Base-by-base conservation (phyloP, 352 stramenopile genomes). In the Phytophthora cactorum region DNA sequence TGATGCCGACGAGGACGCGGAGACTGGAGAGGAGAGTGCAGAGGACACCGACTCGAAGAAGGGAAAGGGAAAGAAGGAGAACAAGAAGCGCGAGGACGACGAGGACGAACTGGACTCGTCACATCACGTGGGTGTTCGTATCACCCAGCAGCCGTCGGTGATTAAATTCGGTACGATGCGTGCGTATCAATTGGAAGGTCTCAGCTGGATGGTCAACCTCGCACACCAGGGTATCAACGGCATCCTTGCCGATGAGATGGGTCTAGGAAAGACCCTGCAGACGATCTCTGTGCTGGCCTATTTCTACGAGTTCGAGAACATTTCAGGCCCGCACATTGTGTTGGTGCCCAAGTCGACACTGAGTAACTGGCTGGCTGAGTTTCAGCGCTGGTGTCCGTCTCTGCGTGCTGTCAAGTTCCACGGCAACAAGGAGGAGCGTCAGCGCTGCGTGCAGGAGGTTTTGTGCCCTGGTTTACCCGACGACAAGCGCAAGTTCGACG, bases 221-320 rank as follows among this genome's bases (percentile, higher is more conserved):
- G 96, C 98, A 56, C 97, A 99, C 70, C 98, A 99, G 66, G 96
- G 98, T 51, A 95, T 99, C 51, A 99, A 99, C 78, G 97, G 97
- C 11, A 99, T 99, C 53, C 74, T 99, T 28, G 98, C 96, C 0
- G 97, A 99, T 69, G 97, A 99, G 76, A 98, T 99, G 94, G 95
- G 92, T 64, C 86, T 99, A n/a, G 97, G 97, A 34, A 99, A 99
- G 75, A 99, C 97, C 1, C 92, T 99, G 34, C 93, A 96, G 65
- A 96, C 89, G 22, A 96, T 96, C 54, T 96, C 89, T 0, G 86
- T 96, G 59, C 70, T 96, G 27, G 89, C 65, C 4, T 96, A 96
- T 59, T 93, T 95, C 36, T 70, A 78, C 31, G 88, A 96, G 69
- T 96, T 89, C 43, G 82, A 96, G 38, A 90, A 95, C 52, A 75